A percentile compares a stretch with the other conserved stretches of the same genome.
These are phyloP conservation scores for Tetraselmis chui DNA, from an alignment of 139 green algal species.

Conservation along the genomic window DNA sequence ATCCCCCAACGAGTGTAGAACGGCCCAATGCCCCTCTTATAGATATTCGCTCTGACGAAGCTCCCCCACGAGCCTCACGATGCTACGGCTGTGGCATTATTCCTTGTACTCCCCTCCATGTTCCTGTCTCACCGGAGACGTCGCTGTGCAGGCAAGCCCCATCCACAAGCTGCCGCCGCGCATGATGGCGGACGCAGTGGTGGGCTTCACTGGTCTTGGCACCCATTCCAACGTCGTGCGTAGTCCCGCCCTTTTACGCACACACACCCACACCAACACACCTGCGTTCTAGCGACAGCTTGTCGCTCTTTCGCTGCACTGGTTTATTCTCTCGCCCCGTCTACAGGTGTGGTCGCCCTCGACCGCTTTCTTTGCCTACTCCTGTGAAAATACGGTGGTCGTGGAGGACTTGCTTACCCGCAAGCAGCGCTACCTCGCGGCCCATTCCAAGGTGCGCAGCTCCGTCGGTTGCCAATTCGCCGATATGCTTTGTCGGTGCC, in stretches of 20 bases:
- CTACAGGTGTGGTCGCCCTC: conserved; percentile 23
- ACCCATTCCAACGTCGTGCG: not conserved
- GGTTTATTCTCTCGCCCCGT: too few relatives aligned
- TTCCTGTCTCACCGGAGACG: too few relatives aligned
- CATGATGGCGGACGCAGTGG: not conserved
- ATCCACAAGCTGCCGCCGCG: not conserved
- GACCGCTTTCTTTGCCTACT: conserved; percentile 35
- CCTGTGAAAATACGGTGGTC: conserved; percentile 36
- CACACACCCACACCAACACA: not conserved
- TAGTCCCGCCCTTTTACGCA: too few relatives aligned
- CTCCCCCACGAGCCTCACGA: too few relatives aligned
- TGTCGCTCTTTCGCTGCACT: not conserved
- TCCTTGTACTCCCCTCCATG: too few relatives aligned
- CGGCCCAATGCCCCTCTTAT: too few relatives aligned
- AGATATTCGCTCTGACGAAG: too few relatives aligned
- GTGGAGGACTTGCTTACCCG: conserved; percentile 37
- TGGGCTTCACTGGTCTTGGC: not conserved
- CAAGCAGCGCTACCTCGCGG: conserved; percentile 20
- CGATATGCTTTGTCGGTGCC: too few relatives aligned
- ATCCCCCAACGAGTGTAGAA: too few relatives aligned
- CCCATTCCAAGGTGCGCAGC: conserved; percentile 16
- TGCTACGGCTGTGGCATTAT: too few relatives aligned
- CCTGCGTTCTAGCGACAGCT: not conserved
- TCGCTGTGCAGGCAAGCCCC: too few relatives aligned
- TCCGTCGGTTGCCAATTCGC: conserved; percentile 18